Evolutionary conservation across 352 stramenopile genomes (phyloP), one percentile per base, ranked within the genome.

Genomic region (Globisporangium rhizosaccharum): DNA sequence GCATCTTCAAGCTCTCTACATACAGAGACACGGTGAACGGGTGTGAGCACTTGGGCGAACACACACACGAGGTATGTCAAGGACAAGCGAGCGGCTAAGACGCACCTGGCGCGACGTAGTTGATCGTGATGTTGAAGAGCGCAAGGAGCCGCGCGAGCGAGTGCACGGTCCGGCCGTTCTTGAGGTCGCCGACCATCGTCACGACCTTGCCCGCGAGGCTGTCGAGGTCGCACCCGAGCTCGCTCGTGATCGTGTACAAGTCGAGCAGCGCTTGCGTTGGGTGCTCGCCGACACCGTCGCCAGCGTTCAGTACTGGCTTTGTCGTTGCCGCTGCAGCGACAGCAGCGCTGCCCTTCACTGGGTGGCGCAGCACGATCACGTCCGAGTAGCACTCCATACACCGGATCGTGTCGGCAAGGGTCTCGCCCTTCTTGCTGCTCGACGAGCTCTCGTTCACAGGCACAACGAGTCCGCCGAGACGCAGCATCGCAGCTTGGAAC

Each of bases 241-340:
- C 88, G 59, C 85, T 90, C 62, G 91, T 88, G 62, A 99, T 98
- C 39, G 96, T 99, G 77, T 98, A 99, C 28, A 98, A 65, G 73
- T 99, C 97, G 68, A 99, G 87, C 53, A 99, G 77, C 37, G 97
- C 97, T 68, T 99, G 97, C 14, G 97, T 99, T 26, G 97, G 97
- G 85, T 99, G 97, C 69, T 99, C 97, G 53, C 96, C 97, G 9
- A 97, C 82, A 33, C 97, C 97, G 72, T 99, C 97, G 10, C 78
- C 90, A 39, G 91, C 90, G 75, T 98, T 99, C 4, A 99, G 70
- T 39, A 98, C 84, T 15, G 94, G 96, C 62, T 98, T 98, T 25
- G 69, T 65, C n/a, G 75, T 96, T 7, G 84, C 79, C 7, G 63
- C 69, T 2, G 92, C 84, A 15, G 89, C 92, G 25, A 89, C 67